Evolutionary conservation across 306 rosid species (phyloP), one percentile per base, ranked within the genome.

Genomic region (Myrica gale): DNA sequence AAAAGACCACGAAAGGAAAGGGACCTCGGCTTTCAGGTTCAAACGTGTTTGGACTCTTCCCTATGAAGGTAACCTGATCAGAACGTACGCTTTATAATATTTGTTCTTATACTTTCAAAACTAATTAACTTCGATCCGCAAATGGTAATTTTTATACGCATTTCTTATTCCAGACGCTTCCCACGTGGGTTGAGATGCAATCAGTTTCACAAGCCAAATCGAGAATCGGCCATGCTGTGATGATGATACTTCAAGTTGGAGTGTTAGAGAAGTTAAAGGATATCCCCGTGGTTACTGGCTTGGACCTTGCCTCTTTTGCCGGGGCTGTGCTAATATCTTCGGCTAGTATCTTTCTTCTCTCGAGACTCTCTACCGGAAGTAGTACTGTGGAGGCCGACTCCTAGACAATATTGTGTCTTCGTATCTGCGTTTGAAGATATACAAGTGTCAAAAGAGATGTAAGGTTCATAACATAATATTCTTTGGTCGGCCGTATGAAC

Each of bases 181-280:
- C 91, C 39, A 61, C 78, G 15, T 88, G 88, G 89, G 76, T 76
- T 8, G 86, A 51, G 52, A 85, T 79, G 86, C 57, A 81, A 76
- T 81, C 87, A 16, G 75, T 88, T 43, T 74, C 85, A 13, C 76
- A 74, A 72, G 87, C 86, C 26, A 88, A 88, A 75, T 81, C 87
- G 32, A 88, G 81, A 66, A 57, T 88, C 45, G 91, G 91, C 5
- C 91, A 83, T 71, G 86, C 91, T 1, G 80, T 88, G 84, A 76
- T 81, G 75, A 80, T 88, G 89, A 79, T 85, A 45, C 86, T 88
- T 53, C 91, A 88, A 71, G 91, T 83, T 68, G 91, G 89, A 70
- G 80, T 88, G 67, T 63, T 88, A 44, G 89, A 88, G 61, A 88
- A 85, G 87, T 81, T 88, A 68, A 73, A 79, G 55, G 81, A 57